Base-by-base conservation (phyloP, 2,329 filamentous ascomycete genomes). In the Helotiales sp. region DNA sequence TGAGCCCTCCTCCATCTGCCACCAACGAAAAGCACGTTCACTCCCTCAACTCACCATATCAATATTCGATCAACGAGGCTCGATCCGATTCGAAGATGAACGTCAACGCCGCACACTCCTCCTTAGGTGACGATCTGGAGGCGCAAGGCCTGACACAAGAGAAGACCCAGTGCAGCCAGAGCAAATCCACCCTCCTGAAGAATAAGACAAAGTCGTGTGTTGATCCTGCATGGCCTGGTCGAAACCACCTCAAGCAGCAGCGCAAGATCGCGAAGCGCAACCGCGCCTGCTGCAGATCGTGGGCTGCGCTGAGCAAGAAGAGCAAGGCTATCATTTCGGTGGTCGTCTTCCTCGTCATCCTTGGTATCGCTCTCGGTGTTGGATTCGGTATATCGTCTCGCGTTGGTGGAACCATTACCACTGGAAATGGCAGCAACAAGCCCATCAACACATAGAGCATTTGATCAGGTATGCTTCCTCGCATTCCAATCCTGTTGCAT, bases 151-250 rank as follows among this genome's bases (percentile, higher is more conserved):
- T 61, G 49, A 61, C 59, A 17, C 52, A 54, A 31, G 42, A 54
- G 29, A 57, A 59, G 38, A 56, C 54, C 38, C 27, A 57, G 15
- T 51, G 24, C 8, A 48, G 54, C 6, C 25, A 47, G 30, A 54
- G 51, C 44, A 59, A 59, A 29, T 58, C 48, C 4, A 48, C 52
- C 29, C 51, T 61, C 24, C 33, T 61, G 24, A 55, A 46, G 30
- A 55, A 54, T n/a, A 59, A 60, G n/a, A 50, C 49, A 24, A 59
- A 46, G 24, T 44, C 40, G 22, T 44, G 40, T 15, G 36, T 53
- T 9, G 61, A 63, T 34, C 55, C 61, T 9, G 59, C 59, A 17
- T 63, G 61, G 61, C 61, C 61, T 8, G 57, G 59, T 42, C 56
- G 58, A 1, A 47, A 58, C 19, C 51, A 63, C 17, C 38, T 63